phyloP scores from a whole-genome alignment of 345 rosid genomes.

The Diplotaxis tenuifolia region DNA sequence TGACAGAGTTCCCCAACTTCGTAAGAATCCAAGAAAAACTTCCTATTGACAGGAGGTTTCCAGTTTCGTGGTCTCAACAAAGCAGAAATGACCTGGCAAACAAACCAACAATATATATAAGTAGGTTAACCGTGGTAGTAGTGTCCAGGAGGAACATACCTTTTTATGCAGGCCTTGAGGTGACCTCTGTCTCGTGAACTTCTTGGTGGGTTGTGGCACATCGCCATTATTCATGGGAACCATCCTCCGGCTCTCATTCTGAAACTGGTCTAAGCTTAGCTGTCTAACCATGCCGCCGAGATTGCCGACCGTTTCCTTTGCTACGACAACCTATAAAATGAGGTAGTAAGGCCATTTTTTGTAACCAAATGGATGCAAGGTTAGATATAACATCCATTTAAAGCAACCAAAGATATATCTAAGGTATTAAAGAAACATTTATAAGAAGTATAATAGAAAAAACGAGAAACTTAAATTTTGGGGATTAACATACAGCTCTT shows the following conservation, averaged over 20 bases:
- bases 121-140: too few species aligned
- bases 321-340: slow-evolving; percentile 82
- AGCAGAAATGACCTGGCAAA: slow-evolving; percentile 57
- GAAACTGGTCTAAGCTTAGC: slow-evolving; percentile 90
- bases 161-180: slow-evolving; percentile 71
- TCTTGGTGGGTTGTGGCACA: slow-evolving; percentile 66
- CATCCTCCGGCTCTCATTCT: slow-evolving; percentile 97
- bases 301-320: slow-evolving; percentile 87
- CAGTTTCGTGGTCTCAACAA: slow-evolving; percentile 78
- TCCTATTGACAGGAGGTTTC: slow-evolving; percentile 62
- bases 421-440: background rate
- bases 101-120: too few species aligned
- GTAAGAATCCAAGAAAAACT: slow-evolving; percentile 63
- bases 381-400: too few species aligned
- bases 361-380: too few species aligned
- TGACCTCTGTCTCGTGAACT: slow-evolving; percentile 42
- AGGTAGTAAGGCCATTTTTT: slow-evolving; percentile 18
- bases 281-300: slow-evolving; percentile 97
- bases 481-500: slow-evolving; percentile 77
- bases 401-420: background rate
- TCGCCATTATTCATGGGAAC: slow-evolving; percentile 68
- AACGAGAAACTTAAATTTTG: background rate
- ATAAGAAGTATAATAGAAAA: background rate
- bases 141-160: slow-evolving; percentile 39
- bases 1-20: slow-evolving; percentile 75